Evolutionary conservation across 108 stramenopile genomes (phyloP), one percentile per base, ranked within the genome.

Genomic region (Poteriospumella lacustris): DNA sequence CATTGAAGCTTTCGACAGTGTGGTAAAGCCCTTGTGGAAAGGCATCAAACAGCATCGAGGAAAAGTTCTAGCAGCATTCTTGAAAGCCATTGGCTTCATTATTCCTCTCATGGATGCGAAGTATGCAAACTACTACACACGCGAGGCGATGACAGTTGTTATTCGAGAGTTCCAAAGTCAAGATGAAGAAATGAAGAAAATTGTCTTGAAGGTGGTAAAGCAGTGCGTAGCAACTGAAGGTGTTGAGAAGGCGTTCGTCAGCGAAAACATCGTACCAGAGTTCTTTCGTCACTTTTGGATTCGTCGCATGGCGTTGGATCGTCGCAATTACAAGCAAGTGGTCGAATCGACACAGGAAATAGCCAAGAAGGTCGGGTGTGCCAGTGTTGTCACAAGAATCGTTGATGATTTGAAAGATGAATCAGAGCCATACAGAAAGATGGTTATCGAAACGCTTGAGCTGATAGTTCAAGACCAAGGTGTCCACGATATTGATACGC

Each of bases 321-420:
- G 95, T 52, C 87, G 97, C 70, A 97, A 98, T 83, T 93, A 96
- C 87, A 93, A 92, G 75, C 85, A 86, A 79, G 95, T 99, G 29
- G 90, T 98, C 70, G 97, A 97, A 68, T 97, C 97, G 31, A 99
- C 98, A 0, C 94, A 93, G 75, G 97, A 96, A 78, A 85, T 99
- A 41, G 97, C 97, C 12, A 97, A 94, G 85, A 97, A 98, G 87
- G 95, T 98, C 58, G 98, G 97, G 19, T 92, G 90, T 75, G 93
- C 94, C 1, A 96, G 97, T 39, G 92, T 99, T 43, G 75, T 99
- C 40, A 79, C 79, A 28, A 91, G 96, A 59, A 95, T 99, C 76
- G 96, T 98, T 0, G 98, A 97, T 76, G 98, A 97, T 80, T 91
- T 99, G 47, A 99, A 98, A 86, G 98, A 99, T 84, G 97, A 97